Evolutionary conservation across 2,329 filamentous ascomycete species (phyloP).

Genomic region (Cladobotryum mycophilum): DNA sequence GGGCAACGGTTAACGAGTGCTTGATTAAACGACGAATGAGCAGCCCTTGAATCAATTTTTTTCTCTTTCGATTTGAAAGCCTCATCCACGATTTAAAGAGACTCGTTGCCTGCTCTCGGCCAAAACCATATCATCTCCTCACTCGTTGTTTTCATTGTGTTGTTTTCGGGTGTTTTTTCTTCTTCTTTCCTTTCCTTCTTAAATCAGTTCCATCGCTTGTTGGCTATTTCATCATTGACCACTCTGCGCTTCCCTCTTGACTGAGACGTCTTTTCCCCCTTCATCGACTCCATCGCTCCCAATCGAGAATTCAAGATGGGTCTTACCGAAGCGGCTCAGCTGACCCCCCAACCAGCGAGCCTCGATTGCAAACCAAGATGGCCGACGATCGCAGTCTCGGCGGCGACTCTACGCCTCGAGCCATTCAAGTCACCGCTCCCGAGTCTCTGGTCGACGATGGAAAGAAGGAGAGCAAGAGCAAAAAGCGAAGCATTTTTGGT

Average conservation of each 20-base stretch:
- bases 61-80: neutral
- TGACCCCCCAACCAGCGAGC: slow-evolving; percentile 10
- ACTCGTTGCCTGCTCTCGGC: too few species aligned
- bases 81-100: too few species aligned
- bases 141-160: slow-evolving; percentile 5
- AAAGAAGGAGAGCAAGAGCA: slow-evolving; percentile 29
- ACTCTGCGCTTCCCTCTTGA: slow-evolving; percentile 23
- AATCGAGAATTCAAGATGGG: slow-evolving; percentile 18
- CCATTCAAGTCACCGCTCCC: slow-evolving; percentile 20
- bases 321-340: slow-evolving; percentile 21
- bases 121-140: neutral
- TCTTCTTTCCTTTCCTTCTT: neutral
- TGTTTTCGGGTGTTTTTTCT: slow-evolving; percentile 7
- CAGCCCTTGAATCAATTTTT: slow-evolving; percentile 10
- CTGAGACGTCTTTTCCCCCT: too few species aligned
- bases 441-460: slow-evolving; percentile 24
- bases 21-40: slow-evolving; percentile 4
- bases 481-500: slow-evolving; percentile 54
- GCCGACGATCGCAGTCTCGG: slow-evolving; percentile 23
- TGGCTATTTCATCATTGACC: slow-evolving; percentile 15
- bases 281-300: neutral
- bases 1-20: slow-evolving; percentile 2
- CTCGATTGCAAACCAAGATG: slow-evolving; percentile 12
- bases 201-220: neutral
- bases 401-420: slow-evolving; percentile 27